phyloP scores from a whole-genome alignment of 805 yeast species.

The Saccharomycopsis javanensis region DNA sequence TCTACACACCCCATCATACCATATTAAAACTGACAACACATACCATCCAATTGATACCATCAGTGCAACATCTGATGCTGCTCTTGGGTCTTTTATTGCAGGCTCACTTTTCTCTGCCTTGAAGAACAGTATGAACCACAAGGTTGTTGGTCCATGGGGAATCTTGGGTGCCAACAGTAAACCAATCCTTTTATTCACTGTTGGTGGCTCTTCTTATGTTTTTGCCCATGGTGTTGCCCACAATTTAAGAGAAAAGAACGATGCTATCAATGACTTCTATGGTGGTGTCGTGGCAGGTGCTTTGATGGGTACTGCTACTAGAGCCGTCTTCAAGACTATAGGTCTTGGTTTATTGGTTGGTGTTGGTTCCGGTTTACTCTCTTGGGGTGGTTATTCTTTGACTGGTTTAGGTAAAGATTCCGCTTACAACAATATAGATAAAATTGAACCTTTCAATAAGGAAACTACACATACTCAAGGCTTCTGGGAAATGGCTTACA shows the following conservation, averaged over 20 bases:
- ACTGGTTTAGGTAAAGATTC: conserved; percentile 39
- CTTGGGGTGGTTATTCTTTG: conserved; percentile 46
- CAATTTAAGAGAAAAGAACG: conserved; percentile 54
- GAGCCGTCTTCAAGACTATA: conserved; percentile 32
- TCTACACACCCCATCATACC: conserved; percentile 10
- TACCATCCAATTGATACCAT: conserved; percentile 50
- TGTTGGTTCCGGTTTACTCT: conserved; percentile 32
- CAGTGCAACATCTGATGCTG: conserved; percentile 38
- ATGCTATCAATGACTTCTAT: conserved; percentile 47
- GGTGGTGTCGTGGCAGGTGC: conserved; percentile 42
- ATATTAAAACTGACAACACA: conserved; percentile 6
- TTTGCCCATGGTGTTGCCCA: conserved; percentile 37
- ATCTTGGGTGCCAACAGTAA: conserved; percentile 21
- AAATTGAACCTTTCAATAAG: conserved; percentile 25
- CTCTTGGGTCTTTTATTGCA: conserved; percentile 34
- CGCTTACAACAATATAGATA: conserved; percentile 20
- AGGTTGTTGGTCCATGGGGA: conserved; percentile 31
- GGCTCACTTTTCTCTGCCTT: conserved; percentile 42
- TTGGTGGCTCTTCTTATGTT: conserved; percentile 32
- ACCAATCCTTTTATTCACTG: conserved; percentile 35
- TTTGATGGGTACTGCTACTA: conserved; percentile 29
- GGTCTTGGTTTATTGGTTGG: conserved; percentile 40
- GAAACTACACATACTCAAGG: conserved; percentile 36
- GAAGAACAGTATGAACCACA: conserved; percentile 36
- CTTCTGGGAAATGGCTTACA: conserved; percentile 72